phyloP scores from a whole-genome alignment of 768 basidiomycete genomes.

The Kondoa malvinella region DNA sequence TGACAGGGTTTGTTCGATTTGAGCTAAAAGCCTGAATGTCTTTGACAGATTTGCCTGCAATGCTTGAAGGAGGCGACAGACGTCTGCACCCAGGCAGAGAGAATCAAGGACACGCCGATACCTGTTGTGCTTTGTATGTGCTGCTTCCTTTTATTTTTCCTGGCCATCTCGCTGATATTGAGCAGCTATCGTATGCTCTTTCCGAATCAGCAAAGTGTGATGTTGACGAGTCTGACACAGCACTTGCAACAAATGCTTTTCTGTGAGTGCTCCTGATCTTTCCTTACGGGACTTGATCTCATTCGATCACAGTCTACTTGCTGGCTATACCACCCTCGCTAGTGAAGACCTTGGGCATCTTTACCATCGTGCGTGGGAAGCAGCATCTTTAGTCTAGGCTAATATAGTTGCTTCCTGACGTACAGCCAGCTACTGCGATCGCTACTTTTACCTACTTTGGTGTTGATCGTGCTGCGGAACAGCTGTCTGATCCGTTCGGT shows the following conservation, averaged over 20 bases:
- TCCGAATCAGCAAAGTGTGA: no score
- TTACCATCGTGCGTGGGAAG: slow-evolving; percentile 7
- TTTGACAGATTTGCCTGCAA: slow-evolving; percentile 10
- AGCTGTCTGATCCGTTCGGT: slow-evolving; percentile 17
- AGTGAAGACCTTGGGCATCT: slow-evolving; percentile 13
- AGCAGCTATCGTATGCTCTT: no score
- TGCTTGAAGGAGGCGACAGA: slow-evolving; percentile 17
- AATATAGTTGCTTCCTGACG: not conserved
- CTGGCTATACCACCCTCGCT: slow-evolving; percentile 14
- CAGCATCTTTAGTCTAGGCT: slow-evolving; percentile 11
- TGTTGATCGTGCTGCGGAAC: slow-evolving; percentile 15
- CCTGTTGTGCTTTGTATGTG: slow-evolving; percentile 11
- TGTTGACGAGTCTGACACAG: not conserved
- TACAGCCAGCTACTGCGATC: not conserved
- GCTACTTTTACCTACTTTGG: slow-evolving; percentile 15
- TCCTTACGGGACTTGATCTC: not conserved
- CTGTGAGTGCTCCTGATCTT: not conserved
- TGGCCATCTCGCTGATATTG: no score
- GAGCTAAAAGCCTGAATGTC: not conserved
- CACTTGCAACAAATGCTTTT: slow-evolving; percentile 15
- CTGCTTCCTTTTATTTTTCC: not conserved
- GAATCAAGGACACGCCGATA: slow-evolving; percentile 17
- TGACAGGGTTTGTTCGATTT: not conserved
- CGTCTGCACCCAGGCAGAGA: slow-evolving; percentile 9
- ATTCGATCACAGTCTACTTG: slow-evolving; percentile 6